phyloP scores from a whole-genome alignment of 805 yeast species.

The Pichia scutulata region DNA sequence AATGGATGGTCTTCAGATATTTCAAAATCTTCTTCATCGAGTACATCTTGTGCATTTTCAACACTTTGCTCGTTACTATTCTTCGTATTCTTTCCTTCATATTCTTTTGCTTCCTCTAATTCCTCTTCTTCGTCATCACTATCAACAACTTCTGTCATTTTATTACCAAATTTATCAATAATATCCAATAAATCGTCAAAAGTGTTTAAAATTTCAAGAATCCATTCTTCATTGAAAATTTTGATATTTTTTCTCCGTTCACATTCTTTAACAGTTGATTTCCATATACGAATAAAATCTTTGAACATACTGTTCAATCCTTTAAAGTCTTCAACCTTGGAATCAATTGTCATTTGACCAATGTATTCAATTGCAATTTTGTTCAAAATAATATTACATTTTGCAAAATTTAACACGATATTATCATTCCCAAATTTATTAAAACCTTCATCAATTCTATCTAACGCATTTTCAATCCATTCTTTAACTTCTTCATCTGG shows the following conservation, averaged over 20 bases:
- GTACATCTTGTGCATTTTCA: constrained; percentile 11
- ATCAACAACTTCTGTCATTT: constrained; percentile 51
- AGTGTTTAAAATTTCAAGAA: constrained; percentile 45
- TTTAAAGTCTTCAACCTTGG: constrained; percentile 29
- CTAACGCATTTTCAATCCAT: constrained; percentile 65
- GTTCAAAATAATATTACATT: constrained; percentile 46
- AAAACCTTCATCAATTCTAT: constrained; percentile 56
- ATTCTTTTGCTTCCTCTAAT: constrained; percentile 47
- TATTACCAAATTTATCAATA: constrained; percentile 56
- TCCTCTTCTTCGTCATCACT: constrained; percentile 41
- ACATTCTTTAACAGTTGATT: constrained; percentile 32
- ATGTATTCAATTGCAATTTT: constrained; percentile 53
- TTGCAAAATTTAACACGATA: constrained; percentile 40
- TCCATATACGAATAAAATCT: constrained; percentile 39
- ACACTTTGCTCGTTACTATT: too few relatives aligned
- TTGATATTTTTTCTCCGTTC: constrained; percentile 15
- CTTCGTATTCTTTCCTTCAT: constrained; percentile 21
- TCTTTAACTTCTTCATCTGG: constrained; percentile 14
- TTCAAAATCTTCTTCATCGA: constrained; percentile 25
- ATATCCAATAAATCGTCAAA: constrained; percentile 65
- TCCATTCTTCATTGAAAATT: constrained; percentile 22
- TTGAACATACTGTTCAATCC: constrained; percentile 37
- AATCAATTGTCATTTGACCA: constrained; percentile 39
- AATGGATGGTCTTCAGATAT: constrained; percentile 52
- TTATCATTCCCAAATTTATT: constrained; percentile 39